phyloP scores from a whole-genome alignment of 306 rosid species.

The Vicia villosa region DNA sequence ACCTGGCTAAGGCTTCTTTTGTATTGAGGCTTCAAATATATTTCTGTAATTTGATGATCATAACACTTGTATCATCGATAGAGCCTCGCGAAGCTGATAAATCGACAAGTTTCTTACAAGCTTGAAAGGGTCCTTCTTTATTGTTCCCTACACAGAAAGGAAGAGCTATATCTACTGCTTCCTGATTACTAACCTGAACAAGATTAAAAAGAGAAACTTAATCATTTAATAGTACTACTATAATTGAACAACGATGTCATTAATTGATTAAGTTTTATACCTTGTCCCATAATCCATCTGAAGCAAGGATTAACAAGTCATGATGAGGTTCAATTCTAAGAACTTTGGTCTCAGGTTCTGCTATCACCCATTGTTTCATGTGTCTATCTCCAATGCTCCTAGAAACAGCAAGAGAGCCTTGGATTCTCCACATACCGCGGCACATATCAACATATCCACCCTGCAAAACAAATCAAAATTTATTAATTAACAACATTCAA shows the following conservation, averaged over 20 bases:
- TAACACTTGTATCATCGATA: slow-evolving; percentile 78
- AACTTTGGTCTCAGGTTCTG: slow-evolving; percentile 86
- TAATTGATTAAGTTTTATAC: slow-evolving; percentile 42
- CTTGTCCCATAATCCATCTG: slow-evolving; percentile 98
- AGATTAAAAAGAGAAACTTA: slow-evolving; percentile 24
- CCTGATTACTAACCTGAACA: slow-evolving; percentile 81
- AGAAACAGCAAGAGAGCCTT: slow-evolving; percentile 88
- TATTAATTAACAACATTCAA: no score
- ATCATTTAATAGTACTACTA: not conserved
- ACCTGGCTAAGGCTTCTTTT: slow-evolving; percentile 10
- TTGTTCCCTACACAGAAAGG: slow-evolving; percentile 52
- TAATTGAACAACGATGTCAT: not conserved
- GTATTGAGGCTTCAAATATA: slow-evolving; percentile 44
- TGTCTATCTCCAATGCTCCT: slow-evolving; percentile 87
- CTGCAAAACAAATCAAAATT: slow-evolving; percentile 36
- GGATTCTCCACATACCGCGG: slow-evolving; percentile 92
- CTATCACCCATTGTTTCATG: slow-evolving; percentile 77
- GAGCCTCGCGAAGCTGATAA: slow-evolving; percentile 79
- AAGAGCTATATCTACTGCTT: slow-evolving; percentile 81
- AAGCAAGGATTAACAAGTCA: slow-evolving; percentile 87
- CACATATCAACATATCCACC: slow-evolving; percentile 93
- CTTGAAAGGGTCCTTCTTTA: slow-evolving; percentile 52
- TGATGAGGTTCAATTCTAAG: slow-evolving; percentile 61
- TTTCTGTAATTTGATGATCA: slow-evolving; percentile 59
- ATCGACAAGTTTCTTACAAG: slow-evolving; percentile 84